Percentiles rank a stretch among this genome's conserved stretches.
These are phyloP conservation scores for Globisporangium nunn DNA, from an alignment of 352 stramenopile species.

Conservation along the genomic window DNA sequence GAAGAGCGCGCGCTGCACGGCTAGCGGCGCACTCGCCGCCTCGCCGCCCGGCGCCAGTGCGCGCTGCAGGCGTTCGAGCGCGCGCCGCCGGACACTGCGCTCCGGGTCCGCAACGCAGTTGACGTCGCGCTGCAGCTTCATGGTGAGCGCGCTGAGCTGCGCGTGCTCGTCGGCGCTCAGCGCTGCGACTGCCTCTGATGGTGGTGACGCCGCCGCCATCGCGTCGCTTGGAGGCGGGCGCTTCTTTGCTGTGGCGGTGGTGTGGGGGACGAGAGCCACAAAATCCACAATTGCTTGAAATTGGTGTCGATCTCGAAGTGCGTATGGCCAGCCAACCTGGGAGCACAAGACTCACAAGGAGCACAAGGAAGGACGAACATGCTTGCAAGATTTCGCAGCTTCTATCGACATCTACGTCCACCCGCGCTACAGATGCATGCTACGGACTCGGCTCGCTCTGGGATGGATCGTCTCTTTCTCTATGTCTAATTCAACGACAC, in stretches of 20 bases:
- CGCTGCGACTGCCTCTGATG: constrained; percentile 17
- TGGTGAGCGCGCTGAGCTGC: constrained; percentile 50
- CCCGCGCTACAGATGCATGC: background rate
- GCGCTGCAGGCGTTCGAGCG: constrained; percentile 64
- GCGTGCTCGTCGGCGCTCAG: constrained; percentile 44
- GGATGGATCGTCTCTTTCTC: background rate
- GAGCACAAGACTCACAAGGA: too few relatives aligned
- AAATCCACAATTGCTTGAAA: background rate
- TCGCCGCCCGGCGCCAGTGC: constrained; percentile 39
- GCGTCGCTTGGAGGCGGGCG: background rate
- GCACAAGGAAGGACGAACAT: background rate
- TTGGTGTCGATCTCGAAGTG: too few relatives aligned
- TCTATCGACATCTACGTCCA: background rate
- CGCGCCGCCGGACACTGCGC: constrained; percentile 59
- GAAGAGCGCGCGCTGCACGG: constrained; percentile 40
- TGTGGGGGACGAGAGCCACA: too few relatives aligned
- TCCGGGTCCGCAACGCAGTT: constrained; percentile 75
- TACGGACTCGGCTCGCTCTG: too few relatives aligned
- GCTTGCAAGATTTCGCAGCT: background rate
- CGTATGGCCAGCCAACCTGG: too few relatives aligned
- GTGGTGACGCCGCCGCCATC: background rate
- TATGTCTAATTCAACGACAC: constrained; percentile 1
- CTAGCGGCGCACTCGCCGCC: constrained; percentile 19
- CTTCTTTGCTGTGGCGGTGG: too few relatives aligned
- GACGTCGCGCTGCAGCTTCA: constrained; percentile 80